Evolutionary conservation across 2,329 filamentous ascomycete genomes (phyloP).

Genomic region (Tothia fuscella): DNA sequence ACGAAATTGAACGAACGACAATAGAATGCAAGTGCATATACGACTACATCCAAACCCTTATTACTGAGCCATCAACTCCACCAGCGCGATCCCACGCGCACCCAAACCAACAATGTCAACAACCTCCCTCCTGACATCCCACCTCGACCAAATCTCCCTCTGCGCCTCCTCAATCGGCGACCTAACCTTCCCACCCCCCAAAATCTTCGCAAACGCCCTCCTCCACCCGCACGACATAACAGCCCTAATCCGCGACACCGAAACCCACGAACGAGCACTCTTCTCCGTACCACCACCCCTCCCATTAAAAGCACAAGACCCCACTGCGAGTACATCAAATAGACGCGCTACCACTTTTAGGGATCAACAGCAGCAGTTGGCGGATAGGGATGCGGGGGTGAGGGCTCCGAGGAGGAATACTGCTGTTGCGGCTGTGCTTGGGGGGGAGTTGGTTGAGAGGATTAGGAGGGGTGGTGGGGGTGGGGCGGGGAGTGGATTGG

Average conservation of each 20-base stretch:
- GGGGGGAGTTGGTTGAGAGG: constrained; percentile 72
- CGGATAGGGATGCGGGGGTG: constrained; percentile 22
- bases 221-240: constrained; percentile 87
- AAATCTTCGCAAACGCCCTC: constrained; percentile 89
- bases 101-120: constrained; percentile 24
- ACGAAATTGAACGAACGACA: too few relatives aligned
- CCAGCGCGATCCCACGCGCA: neutral
- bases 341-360: constrained; percentile 38
- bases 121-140: constrained; percentile 31
- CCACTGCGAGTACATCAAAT: constrained; percentile 28
- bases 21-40: too few relatives aligned
- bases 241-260: constrained; percentile 84
- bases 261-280: constrained; percentile 83
- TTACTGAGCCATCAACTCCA: neutral
- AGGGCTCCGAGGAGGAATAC: constrained; percentile 57
- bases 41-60: neutral
- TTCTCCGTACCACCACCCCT: constrained; percentile 72
- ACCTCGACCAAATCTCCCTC: constrained; percentile 38
- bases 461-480: constrained; percentile 50
- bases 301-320: constrained; percentile 33
- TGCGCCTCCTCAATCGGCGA: constrained; percentile 37
- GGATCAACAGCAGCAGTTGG: constrained; percentile 17
- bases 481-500: constrained; percentile 38
- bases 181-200: constrained; percentile 68
- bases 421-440: constrained; percentile 80